phyloP scores from a whole-genome alignment of 257 asterid genomes.

The Phtheirospermum japonicum region DNA sequence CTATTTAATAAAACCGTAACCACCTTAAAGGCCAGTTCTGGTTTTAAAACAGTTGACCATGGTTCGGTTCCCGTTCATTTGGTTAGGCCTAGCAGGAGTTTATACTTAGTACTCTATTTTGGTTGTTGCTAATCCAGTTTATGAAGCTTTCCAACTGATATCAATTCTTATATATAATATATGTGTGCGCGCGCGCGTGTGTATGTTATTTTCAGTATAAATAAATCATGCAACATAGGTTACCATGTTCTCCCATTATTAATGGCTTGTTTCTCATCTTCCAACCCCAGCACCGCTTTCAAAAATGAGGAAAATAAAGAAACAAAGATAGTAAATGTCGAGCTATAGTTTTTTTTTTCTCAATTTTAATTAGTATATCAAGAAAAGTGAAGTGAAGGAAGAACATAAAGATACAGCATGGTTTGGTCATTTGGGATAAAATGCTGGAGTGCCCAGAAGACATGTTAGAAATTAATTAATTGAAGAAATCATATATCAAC shows the following conservation, averaged over 20 bases:
- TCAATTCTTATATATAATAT: too few species aligned
- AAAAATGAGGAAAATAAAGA: not conserved
- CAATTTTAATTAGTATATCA: not conserved
- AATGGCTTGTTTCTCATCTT: conserved; percentile 10
- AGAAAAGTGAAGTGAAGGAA: not conserved
- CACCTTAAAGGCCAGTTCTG: not conserved
- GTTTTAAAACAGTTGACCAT: not conserved
- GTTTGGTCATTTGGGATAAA: not conserved
- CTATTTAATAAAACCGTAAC: not conserved
- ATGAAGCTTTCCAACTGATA: not conserved
- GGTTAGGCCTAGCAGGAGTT: conserved; percentile 1
- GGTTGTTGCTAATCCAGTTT: conserved; percentile 15
- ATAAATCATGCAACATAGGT: not conserved
- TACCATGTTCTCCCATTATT: not conserved
- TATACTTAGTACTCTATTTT: conserved; percentile 2
- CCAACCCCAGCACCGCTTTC: not conserved
- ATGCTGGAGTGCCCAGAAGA: not conserved
- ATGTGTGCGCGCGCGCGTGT: too few species aligned
- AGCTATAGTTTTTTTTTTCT: not conserved
- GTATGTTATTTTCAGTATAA: not conserved
- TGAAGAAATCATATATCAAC: not conserved
- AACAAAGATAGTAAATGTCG: not conserved
- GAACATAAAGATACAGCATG: not conserved
- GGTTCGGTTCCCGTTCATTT: not conserved
- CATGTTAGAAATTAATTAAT: not conserved